Percentiles rank a stretch among this genome's conserved stretches.
Conservation (phyloP, 495 filamentous ascomycete genomes). For the Copromyces sp. region DNA sequence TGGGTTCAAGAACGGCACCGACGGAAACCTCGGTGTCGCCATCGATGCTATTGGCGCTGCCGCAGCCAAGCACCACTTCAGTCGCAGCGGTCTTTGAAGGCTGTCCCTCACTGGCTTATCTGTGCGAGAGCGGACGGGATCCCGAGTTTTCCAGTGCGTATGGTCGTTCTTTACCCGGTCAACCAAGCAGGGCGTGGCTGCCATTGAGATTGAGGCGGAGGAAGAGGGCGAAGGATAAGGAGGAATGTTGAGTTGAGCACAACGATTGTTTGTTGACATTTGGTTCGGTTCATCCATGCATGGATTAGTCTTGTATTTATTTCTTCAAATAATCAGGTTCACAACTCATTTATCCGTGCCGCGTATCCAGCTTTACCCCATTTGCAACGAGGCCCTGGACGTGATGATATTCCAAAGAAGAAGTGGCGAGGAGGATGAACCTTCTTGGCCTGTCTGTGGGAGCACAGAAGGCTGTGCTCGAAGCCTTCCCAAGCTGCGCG, state of each 20-base stretch:
- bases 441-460: background rate
- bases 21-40: conserved; percentile 83
- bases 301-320: background rate
- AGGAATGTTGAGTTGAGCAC: background rate
- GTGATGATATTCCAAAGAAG: background rate
- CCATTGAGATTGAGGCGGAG: conserved; percentile 39
- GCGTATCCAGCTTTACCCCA: background rate
- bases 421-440: background rate
- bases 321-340: background rate
- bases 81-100: no score
- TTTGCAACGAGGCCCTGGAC: background rate
- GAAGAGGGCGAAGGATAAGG: background rate
- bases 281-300: background rate
- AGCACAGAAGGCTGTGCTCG: background rate
- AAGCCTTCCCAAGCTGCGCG: background rate
- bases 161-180: no score
- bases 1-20: conserved; percentile 98
- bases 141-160: no score
- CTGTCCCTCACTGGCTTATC: no score
- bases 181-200: conserved; percentile 80
- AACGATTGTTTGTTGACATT: background rate
- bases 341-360: background rate
- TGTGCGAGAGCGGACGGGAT: no score
- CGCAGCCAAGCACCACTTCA: conserved; percentile 87
- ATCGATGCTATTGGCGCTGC: conserved; percentile 94